A percentile compares a stretch with the other conserved stretches of the same genome.
phyloP scores from a whole-genome alignment of 176 grass and related monocot species.

The Zoysia pacifica region DNA sequence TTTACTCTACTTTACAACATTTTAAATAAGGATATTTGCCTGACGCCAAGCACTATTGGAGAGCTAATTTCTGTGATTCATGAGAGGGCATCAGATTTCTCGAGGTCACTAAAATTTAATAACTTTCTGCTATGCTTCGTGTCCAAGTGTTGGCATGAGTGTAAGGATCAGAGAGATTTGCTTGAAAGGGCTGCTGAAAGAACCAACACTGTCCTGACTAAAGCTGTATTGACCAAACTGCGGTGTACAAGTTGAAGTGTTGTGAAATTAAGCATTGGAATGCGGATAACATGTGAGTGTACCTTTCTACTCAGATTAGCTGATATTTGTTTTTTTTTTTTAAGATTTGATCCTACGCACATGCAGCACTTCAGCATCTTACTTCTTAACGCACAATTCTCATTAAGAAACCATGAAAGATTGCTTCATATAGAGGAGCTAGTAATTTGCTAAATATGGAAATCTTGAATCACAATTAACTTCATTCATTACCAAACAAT shows the following conservation, averaged over 20 bases:
- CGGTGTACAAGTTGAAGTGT: conserved; percentile 34
- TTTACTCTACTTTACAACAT: conserved; percentile 73
- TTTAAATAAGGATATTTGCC: conserved; percentile 64
- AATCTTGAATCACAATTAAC: not conserved
- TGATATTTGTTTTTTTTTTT: conserved; percentile 9
- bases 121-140: conserved; percentile 73
- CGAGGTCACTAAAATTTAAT: conserved; percentile 72
- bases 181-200: conserved; percentile 60
- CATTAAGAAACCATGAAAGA: conserved; percentile 16
- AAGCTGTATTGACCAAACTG: conserved; percentile 78
- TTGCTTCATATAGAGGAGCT: not conserved
- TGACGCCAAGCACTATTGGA: conserved; percentile 54
- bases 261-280: conserved; percentile 12
- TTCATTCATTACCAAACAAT: not conserved
- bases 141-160: conserved; percentile 50
- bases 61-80: conserved; percentile 59
- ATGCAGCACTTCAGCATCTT: not conserved
- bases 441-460: not conserved
- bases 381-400: not conserved
- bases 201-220: conserved; percentile 74
- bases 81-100: conserved; percentile 54
- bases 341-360: conserved; percentile 4
- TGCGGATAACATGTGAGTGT: not conserved
- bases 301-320: conserved; percentile 29
- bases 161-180: conserved; percentile 49